These are phyloP conservation scores for Castanea crenata DNA, from an alignment of 306 rosid species.

Conservation along the genomic window DNA sequence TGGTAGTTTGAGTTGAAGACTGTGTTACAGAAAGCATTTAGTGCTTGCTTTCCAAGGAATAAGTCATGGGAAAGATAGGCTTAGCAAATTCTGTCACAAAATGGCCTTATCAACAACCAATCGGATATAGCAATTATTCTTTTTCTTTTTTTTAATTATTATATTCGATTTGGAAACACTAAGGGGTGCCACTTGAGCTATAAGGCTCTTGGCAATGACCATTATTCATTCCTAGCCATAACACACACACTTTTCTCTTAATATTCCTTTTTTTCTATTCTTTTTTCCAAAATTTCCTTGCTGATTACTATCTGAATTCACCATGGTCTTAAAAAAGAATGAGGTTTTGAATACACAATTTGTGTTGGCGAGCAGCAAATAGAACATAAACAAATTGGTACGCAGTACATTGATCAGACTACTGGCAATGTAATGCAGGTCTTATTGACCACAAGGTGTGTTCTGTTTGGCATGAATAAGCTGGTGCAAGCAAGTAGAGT, in stretches of 20 bases:
- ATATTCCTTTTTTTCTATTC: too few species aligned
- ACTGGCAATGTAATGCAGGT: background rate
- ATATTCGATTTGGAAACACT: too few species aligned
- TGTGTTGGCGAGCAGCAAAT: background rate
- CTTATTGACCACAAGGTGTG: background rate
- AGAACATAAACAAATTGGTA: background rate
- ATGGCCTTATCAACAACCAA: too few species aligned
- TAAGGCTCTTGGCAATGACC: too few species aligned
- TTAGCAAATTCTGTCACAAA: background rate
- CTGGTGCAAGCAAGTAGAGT: too few species aligned
- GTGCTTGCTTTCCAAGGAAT: background rate
- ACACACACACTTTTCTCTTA: background rate
- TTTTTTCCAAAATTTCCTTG: background rate
- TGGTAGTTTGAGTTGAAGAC: background rate
- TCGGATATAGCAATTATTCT: too few species aligned
- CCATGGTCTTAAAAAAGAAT: background rate
- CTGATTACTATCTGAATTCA: background rate
- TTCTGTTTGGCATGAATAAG: background rate
- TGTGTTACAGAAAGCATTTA: background rate
- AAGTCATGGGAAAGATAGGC: background rate
- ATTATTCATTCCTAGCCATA: background rate
- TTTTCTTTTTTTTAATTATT: too few species aligned
- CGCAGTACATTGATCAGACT: background rate
- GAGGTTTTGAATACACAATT: background rate
- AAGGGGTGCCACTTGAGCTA: rapidly evolving